Conservation (phyloP, 2,329 filamentous ascomycete species). For the Phaeosphaeria sp. region DNA sequence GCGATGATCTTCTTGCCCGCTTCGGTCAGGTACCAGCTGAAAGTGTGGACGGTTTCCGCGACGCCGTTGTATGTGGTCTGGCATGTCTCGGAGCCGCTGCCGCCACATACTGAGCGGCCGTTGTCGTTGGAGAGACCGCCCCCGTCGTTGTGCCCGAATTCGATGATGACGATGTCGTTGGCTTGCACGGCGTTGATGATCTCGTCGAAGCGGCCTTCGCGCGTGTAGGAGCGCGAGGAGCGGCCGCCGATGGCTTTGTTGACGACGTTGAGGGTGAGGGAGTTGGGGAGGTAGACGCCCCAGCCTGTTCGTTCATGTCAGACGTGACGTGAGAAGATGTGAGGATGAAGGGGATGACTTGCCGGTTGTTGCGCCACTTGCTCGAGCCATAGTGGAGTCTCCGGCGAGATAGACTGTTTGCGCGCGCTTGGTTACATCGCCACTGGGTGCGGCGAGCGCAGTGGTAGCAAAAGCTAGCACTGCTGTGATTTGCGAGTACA, state of each 20-base stretch:
- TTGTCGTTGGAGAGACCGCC: conserved; percentile 66
- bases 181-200: conserved; percentile 61
- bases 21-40: conserved; percentile 65
- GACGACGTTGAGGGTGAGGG: conserved; percentile 58
- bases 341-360: conserved; percentile 1
- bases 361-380: conserved; percentile 54
- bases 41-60: conserved; percentile 66
- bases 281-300: conserved; percentile 66
- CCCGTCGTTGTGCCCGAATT: conserved; percentile 77
- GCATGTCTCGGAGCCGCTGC: conserved; percentile 62
- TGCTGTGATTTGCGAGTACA: conserved; percentile 25
- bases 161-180: conserved; percentile 73
- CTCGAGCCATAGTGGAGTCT: conserved; percentile 67
- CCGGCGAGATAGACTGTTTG: conserved; percentile 64
- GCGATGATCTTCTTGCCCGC: conserved; percentile 61
- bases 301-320: conserved; percentile 59
- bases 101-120: conserved; percentile 66
- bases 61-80: conserved; percentile 59
- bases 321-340: neutral
- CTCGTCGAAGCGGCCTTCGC: conserved; percentile 68
- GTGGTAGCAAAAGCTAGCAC: conserved; percentile 27
- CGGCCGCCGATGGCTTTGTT: conserved; percentile 73
- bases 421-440: conserved; percentile 33
- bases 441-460: conserved; percentile 31
- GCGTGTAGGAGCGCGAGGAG: conserved; percentile 70